Conservation (phyloP, 2,329 filamentous ascomycete genomes). For the Alternaria sp. region DNA sequence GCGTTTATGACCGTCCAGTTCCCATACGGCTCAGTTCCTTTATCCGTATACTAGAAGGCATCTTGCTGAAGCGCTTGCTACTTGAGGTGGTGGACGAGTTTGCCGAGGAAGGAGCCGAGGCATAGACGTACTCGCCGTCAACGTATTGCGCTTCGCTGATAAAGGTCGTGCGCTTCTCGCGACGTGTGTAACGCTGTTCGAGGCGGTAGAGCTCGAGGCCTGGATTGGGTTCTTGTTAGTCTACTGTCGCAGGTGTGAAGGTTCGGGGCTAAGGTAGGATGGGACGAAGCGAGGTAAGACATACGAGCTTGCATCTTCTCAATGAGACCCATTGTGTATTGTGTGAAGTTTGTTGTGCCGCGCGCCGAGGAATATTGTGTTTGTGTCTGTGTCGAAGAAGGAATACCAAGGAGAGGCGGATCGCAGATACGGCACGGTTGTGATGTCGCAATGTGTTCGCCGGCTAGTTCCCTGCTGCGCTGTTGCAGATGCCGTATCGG, state of each 20-base stretch:
- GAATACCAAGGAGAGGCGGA: slow-evolving; percentile 14
- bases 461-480: slow-evolving; percentile 28
- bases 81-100: slow-evolving; percentile 35
- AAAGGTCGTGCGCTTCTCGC: slow-evolving; percentile 88
- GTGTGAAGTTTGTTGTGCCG: slow-evolving; percentile 8
- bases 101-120: slow-evolving; percentile 44
- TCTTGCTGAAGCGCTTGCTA: slow-evolving; percentile 45
- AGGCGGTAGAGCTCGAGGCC: slow-evolving; percentile 91
- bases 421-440: slow-evolving; percentile 24
- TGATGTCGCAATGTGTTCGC: slow-evolving; percentile 12
- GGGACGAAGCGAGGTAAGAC: slow-evolving; percentile 18
- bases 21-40: slow-evolving; percentile 39
- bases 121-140: slow-evolving; percentile 92
- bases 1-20: slow-evolving; percentile 31
- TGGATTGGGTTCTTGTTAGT: slow-evolving; percentile 35
- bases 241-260: neutral
- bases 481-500: slow-evolving; percentile 31
- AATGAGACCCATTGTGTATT: slow-evolving; percentile 46
- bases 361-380: slow-evolving; percentile 13
- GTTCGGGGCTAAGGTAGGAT: slow-evolving; percentile 8
- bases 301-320: slow-evolving; percentile 51
- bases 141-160: slow-evolving; percentile 89
- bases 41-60: slow-evolving; percentile 42
- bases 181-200: slow-evolving; percentile 92
- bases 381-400: slow-evolving; percentile 12